These are phyloP conservation scores for Exophiala sideris DNA, from an alignment of 2,329 filamentous ascomycete species.

Conservation along the genomic window DNA sequence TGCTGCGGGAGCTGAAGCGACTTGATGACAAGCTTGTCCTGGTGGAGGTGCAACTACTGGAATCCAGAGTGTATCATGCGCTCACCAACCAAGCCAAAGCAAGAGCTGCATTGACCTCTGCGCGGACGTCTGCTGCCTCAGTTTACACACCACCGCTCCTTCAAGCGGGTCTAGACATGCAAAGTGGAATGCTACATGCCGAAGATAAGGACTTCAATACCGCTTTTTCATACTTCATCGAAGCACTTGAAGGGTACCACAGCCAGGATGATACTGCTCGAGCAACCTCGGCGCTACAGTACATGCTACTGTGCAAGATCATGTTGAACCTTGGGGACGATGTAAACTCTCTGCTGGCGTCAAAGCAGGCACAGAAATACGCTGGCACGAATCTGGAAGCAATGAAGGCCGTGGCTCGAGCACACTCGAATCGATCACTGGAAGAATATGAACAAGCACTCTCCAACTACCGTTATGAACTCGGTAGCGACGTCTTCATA, in stretches of 20 bases:
- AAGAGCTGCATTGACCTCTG: conserved; percentile 88
- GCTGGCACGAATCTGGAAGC: conserved; percentile 93
- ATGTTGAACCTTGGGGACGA: conserved; percentile 98
- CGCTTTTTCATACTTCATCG: conserved; percentile 97
- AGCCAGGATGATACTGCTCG: conserved; percentile 81
- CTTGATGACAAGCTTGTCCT: conserved; percentile 97
- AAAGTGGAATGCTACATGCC: conserved; percentile 97
- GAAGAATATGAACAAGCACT: conserved; percentile 96
- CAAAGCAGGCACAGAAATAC: conserved; percentile 95
- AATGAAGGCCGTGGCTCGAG: conserved; percentile 97
- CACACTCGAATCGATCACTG: conserved; percentile 89
- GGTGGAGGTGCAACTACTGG: conserved; percentile 94
- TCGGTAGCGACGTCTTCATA: conserved; percentile 93
- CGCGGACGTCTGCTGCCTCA: conserved; percentile 89
- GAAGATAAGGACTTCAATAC: conserved; percentile 99
- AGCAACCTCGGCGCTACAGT: conserved; percentile 96
- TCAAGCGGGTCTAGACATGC: conserved; percentile 97
- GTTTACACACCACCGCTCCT: conserved; percentile 95
- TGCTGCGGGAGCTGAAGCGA: conserved; percentile 94
- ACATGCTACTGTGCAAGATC: conserved; percentile 99
- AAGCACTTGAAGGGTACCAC: conserved; percentile 95
- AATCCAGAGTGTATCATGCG: conserved; percentile 95
- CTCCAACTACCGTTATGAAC: conserved; percentile 84
- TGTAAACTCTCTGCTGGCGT: conserved; percentile 89
- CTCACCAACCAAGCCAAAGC: conserved; percentile 95